A percentile compares a stretch with the other conserved stretches of the same genome.
These are phyloP conservation scores for Rhododendron kiyosumense DNA, from an alignment of 148 eudicot species.

Conservation along the genomic window DNA sequence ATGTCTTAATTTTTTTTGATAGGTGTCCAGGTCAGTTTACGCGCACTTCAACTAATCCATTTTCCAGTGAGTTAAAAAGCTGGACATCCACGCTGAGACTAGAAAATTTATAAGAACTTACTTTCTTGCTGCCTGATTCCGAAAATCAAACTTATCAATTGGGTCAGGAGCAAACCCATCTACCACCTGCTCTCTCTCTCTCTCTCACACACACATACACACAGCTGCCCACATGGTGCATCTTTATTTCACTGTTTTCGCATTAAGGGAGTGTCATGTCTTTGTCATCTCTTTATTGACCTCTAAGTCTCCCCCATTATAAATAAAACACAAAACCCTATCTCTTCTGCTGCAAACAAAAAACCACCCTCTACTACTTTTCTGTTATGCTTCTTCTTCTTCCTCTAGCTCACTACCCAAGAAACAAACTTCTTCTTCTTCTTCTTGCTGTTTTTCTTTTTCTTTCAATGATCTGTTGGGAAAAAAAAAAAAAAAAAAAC, in stretches of 20 bases:
- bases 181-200: background rate
- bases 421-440: background rate
- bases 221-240: background rate
- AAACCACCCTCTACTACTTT: background rate
- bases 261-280: background rate
- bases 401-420: background rate
- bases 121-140: fast-evolving
- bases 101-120: too few relatives aligned
- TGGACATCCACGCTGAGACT: too few relatives aligned
- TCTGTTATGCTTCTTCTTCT: background rate
- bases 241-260: slow-evolving; percentile 19
- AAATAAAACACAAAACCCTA: slow-evolving; percentile 3
- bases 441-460: background rate
- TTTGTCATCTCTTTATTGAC: background rate
- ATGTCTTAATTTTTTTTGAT: background rate
- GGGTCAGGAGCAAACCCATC: too few relatives aligned
- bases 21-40: too few relatives aligned
- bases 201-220: background rate
- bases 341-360: background rate
- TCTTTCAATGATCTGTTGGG: background rate
- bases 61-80: fast-evolving
- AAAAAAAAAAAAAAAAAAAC: background rate
- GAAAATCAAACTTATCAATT: too few relatives aligned
- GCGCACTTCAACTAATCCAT: too few relatives aligned
- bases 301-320: background rate